Evolutionary conservation across 2,329 filamentous ascomycete species (phyloP), one percentile per base, ranked within the genome.

Genomic region (Trichothecium roseum): DNA sequence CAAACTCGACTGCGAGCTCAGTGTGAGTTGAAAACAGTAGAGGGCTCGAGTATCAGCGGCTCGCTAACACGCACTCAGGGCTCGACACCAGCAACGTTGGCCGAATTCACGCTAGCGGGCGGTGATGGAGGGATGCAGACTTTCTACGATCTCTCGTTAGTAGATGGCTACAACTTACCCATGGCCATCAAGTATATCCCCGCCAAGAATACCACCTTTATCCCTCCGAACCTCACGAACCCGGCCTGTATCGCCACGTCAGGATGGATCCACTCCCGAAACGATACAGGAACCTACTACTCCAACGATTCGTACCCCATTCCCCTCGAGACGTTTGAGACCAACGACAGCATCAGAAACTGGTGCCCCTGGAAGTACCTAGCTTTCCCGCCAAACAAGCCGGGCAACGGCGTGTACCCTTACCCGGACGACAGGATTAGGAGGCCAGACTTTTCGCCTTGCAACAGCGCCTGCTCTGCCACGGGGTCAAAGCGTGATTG

Each of bases 341-440:
- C 73, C 30, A 68, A 75, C 41, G 52, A 62, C 10, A 62, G 70
- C 38, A 66, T 85, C 13, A 62, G 67, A 17, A 60, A 64, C 36
- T 93, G 84, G 85, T 93, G 85, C 57, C 85, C 84, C 0, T 88
- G 82, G 80, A 73, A 83, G 43, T 66, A 86, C 30, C 81, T 87
- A 47, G 68, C 75, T 16, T 72, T 72, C 37, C 74, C 75, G 12
- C 84, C 84, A 0, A 62, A 65, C 28, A 79, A 79, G 50, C 82
- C 83, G 9, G 74, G 74, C n/a, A 73, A 82, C 46, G 84, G 83
- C 18, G 68, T 88, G 15, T 88, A 86, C 49, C 79, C 83, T 1
- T 89, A 89, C 50, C 84, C 84, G 7, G 83, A 89, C 52, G 78
- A 81, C 59, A 71, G 74, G 38, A 75, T 88, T 28, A 56, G 76